These are phyloP conservation scores for Heritiera littoralis DNA, from an alignment of 345 rosid genomes.

Conservation along the genomic window DNA sequence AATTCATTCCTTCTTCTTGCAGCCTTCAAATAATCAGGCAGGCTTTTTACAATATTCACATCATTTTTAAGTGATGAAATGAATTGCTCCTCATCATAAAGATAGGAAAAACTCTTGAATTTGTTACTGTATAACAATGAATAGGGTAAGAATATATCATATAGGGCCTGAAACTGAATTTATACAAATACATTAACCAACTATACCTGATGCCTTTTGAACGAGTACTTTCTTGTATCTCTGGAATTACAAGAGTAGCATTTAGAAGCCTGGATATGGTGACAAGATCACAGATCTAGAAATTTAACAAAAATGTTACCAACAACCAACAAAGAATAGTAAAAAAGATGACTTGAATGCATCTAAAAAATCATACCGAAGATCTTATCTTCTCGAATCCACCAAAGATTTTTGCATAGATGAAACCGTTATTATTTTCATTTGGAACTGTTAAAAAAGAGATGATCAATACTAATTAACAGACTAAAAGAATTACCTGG, in stretches of 20 bases:
- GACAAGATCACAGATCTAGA: slow-evolving; percentile 99
- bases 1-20: slow-evolving; percentile 73
- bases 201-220: slow-evolving; percentile 86
- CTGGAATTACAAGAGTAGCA: slow-evolving; percentile 99
- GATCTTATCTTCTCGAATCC: slow-evolving; percentile 91
- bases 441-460: slow-evolving; percentile 30
- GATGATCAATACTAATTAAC: background rate
- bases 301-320: slow-evolving; percentile 58
- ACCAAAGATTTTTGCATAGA: slow-evolving; percentile 91
- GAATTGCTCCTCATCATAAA: slow-evolving; percentile 93
- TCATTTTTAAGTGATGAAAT: slow-evolving; percentile 86
- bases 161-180: slow-evolving; percentile 12
- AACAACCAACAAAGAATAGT: slow-evolving; percentile 23
- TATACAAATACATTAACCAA: slow-evolving; percentile 19
- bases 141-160: slow-evolving; percentile 24
- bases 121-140: slow-evolving; percentile 51
- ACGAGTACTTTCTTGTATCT: slow-evolving; percentile 89
- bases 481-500: slow-evolving; percentile 8
- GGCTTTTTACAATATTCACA: slow-evolving; percentile 59
- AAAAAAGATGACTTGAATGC: background rate
- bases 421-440: slow-evolving; percentile 63
- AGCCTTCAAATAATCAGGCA: slow-evolving; percentile 79
- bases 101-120: slow-evolving; percentile 95
- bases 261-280: slow-evolving; percentile 98
- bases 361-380: slow-evolving; percentile 59